Conservation (phyloP, 108 stramenopile species). For the Pseudonitzschia pungens region DNA sequence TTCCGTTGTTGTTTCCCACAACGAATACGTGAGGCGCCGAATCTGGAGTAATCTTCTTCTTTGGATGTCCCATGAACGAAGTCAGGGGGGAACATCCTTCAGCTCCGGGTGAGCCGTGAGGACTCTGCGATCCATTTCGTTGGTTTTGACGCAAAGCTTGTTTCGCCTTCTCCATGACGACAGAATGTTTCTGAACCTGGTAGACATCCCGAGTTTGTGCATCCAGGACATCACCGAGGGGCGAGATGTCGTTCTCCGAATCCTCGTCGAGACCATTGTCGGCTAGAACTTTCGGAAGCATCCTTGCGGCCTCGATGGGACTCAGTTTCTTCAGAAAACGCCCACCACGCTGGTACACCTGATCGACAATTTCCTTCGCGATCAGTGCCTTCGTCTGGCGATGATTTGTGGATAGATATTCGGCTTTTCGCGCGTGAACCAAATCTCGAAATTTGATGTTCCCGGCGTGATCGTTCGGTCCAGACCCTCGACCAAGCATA, state of each 20-base stretch:
- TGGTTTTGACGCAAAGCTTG: conserved; percentile 62
- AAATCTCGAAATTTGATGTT: conserved; percentile 70
- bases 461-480: conserved; percentile 73
- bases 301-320: conserved; percentile 31
- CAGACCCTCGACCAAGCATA: conserved; percentile 74
- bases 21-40: not conserved
- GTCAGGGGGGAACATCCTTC: not conserved
- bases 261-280: conserved; percentile 35
- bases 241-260: conserved; percentile 22
- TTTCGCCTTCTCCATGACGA: conserved; percentile 70
- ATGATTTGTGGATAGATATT: conserved; percentile 56
- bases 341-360: conserved; percentile 60
- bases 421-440: conserved; percentile 42
- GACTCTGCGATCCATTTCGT: conserved; percentile 5
- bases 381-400: conserved; percentile 68
- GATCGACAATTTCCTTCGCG: conserved; percentile 71
- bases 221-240: not conserved
- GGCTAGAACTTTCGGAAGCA: not conserved
- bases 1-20: not conserved
- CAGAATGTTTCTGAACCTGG: conserved; percentile 44
- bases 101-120: not conserved
- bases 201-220: conserved; percentile 33
- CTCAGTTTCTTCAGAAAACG: conserved; percentile 73
- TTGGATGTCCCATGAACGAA: not conserved
- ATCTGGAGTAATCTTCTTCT: not conserved